A percentile compares a stretch with the other conserved stretches of the same genome.
These are phyloP conservation scores for Alliaria petiolata DNA, from an alignment of 345 rosid species.

Conservation along the genomic window DNA sequence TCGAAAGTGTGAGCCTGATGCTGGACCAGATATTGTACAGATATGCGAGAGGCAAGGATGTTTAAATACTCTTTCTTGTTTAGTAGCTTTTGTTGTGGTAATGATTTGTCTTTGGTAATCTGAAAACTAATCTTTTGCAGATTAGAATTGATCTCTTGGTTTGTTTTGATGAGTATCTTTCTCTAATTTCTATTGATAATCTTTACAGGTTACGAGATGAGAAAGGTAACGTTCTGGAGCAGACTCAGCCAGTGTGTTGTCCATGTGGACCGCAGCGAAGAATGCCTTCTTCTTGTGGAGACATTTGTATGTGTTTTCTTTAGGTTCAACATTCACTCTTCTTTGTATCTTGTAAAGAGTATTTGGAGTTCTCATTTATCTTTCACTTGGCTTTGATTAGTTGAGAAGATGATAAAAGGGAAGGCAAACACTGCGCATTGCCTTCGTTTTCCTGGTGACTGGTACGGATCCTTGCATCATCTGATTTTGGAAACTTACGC, in stretches of 20 bases:
- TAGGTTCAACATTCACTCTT: constrained; percentile 3
- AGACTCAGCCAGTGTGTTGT: constrained; percentile 82
- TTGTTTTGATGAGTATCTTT: too few relatives aligned
- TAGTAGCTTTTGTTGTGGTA: too few relatives aligned
- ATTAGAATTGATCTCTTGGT: too few relatives aligned
- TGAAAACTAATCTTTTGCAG: too few relatives aligned
- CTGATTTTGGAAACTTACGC: neutral
- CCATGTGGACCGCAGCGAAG: constrained; percentile 89
- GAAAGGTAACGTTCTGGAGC: constrained; percentile 67
- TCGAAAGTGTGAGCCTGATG: constrained; percentile 75
- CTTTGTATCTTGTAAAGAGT: neutral
- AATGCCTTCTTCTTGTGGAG: constrained; percentile 90
- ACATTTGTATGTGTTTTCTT: constrained; percentile 50
- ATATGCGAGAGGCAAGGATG: constrained; percentile 66
- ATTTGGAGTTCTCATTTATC: constrained; percentile 10
- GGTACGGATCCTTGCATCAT: constrained; percentile 33
- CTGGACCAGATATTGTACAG: constrained; percentile 56
- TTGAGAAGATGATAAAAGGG: constrained; percentile 80
- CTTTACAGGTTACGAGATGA: constrained; percentile 58
- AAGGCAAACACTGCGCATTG: constrained; percentile 97
- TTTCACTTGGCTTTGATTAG: constrained; percentile 35
- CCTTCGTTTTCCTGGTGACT: constrained; percentile 93
- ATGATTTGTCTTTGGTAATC: too few relatives aligned
- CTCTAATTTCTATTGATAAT: too few relatives aligned
- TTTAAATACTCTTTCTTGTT: neutral